Conservation (phyloP, 2,329 filamentous ascomycete genomes). For the Xylariaceae sp. region DNA sequence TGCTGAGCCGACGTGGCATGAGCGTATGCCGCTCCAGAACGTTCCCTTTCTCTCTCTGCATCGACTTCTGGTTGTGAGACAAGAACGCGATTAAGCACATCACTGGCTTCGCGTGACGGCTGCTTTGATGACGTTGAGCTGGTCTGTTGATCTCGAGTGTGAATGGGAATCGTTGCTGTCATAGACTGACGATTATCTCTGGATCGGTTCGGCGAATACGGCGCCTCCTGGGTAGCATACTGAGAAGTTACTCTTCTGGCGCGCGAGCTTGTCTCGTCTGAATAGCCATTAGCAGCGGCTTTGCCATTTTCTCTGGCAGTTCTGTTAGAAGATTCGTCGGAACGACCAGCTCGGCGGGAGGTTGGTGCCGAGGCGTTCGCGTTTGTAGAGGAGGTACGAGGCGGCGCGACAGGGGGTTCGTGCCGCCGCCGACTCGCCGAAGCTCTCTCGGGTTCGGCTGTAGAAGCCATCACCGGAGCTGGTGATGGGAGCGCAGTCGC, state of each 20-base stretch:
- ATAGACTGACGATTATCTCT: slow-evolving; percentile 37
- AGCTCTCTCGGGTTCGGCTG: slow-evolving; percentile 40
- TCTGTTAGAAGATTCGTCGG: slow-evolving; percentile 43
- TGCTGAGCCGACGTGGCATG: slow-evolving; percentile 31
- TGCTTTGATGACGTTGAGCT: slow-evolving; percentile 50
- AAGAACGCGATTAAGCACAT: slow-evolving; percentile 71
- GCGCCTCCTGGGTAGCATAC: slow-evolving; percentile 36
- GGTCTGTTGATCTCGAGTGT: slow-evolving; percentile 36
- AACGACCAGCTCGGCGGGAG: slow-evolving; percentile 42
- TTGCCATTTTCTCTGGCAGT: slow-evolving; percentile 34
- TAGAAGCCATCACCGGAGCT: slow-evolving; percentile 36
- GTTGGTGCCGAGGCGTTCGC: slow-evolving; percentile 32
- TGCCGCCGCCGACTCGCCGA: slow-evolving; percentile 50
- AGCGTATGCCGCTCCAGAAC: slow-evolving; percentile 56
- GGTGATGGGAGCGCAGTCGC: slow-evolving; percentile 42
- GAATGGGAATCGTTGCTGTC: slow-evolving; percentile 41
- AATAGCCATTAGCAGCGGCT: slow-evolving; percentile 34
- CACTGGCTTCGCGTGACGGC: slow-evolving; percentile 69
- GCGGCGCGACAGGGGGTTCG: slow-evolving; percentile 68
- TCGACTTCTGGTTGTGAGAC: slow-evolving; percentile 72
- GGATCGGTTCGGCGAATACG: slow-evolving; percentile 36
- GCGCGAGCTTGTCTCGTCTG: slow-evolving; percentile 35
- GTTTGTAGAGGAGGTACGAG: slow-evolving; percentile 70
- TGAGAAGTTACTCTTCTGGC: slow-evolving; percentile 35
- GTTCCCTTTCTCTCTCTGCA: slow-evolving; percentile 63